Evolutionary conservation across 139 green algal species (phyloP).

Genomic region (Chlorella sp.): DNA sequence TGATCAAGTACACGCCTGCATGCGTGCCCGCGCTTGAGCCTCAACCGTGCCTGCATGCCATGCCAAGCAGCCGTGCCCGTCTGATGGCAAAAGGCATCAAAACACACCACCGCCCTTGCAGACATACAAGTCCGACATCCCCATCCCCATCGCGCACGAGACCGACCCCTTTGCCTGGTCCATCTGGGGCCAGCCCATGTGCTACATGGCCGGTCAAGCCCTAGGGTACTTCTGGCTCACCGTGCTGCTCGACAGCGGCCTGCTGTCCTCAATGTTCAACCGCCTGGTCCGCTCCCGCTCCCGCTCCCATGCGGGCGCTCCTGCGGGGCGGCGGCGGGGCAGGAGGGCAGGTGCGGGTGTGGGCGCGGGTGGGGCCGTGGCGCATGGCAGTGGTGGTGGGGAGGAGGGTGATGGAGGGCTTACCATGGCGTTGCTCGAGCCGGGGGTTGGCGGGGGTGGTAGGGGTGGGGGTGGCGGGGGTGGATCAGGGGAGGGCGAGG

Average conservation of each 20-base stretch:
- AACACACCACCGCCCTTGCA: too few relatives aligned
- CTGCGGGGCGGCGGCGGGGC: background rate
- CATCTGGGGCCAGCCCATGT: conserved; percentile 28
- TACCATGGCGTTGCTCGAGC: background rate
- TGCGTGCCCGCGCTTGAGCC: too few relatives aligned
- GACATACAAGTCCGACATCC: conserved; percentile 7
- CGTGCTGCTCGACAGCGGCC: conserved; percentile 40
- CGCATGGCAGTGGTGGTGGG: background rate
- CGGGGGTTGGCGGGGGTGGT: background rate
- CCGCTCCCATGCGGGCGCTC: too few relatives aligned
- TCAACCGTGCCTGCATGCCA: too few relatives aligned
- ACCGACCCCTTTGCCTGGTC: conserved; percentile 39
- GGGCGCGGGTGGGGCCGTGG: background rate
- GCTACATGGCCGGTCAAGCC: conserved; percentile 28
- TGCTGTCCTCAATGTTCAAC: too few relatives aligned
- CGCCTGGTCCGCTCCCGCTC: too few relatives aligned
- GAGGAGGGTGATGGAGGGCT: background rate
- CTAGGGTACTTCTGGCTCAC: conserved; percentile 29
- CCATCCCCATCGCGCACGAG: background rate
- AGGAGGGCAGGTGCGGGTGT: background rate
- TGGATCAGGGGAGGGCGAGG: conserved; percentile 2
- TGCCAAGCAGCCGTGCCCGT: too few relatives aligned
- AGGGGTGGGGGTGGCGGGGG: background rate
- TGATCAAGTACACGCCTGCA: too few relatives aligned
- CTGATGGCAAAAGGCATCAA: too few relatives aligned